Conservation (phyloP, 2,329 filamentous ascomycete genomes). For the Endothia cerciana region DNA sequence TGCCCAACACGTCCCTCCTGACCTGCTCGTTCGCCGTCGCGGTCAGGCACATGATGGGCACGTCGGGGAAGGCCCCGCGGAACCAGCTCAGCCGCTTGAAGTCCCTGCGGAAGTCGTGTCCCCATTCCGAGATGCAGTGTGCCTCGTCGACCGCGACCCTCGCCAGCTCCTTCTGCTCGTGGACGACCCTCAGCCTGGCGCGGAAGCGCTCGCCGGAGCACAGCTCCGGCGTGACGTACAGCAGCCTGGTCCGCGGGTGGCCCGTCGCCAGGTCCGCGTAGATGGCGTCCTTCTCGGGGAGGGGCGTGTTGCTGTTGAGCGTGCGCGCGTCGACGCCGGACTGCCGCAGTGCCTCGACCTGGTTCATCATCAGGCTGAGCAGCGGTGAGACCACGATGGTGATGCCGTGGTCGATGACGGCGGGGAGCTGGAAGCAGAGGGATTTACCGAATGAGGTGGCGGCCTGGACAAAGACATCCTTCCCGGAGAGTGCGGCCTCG, state of each 20-base stretch:
- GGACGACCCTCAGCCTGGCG: slow-evolving; percentile 70
- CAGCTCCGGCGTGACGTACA: slow-evolving; percentile 93
- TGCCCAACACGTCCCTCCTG: slow-evolving; percentile 78
- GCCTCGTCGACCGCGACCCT: slow-evolving; percentile 92
- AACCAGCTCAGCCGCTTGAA: slow-evolving; percentile 90
- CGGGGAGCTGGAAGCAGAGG: slow-evolving; percentile 89
- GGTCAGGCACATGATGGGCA: slow-evolving; percentile 91
- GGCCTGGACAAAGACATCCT: slow-evolving; percentile 93
- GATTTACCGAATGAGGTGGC: slow-evolving; percentile 92
- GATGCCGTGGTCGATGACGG: slow-evolving; percentile 84
- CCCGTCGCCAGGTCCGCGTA: slow-evolving; percentile 84
- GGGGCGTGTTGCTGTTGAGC: slow-evolving; percentile 81
- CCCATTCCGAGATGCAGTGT: slow-evolving; percentile 98
- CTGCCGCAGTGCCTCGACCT: slow-evolving; percentile 78
- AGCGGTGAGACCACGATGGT: slow-evolving; percentile 90
- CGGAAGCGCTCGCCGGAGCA: slow-evolving; percentile 81
- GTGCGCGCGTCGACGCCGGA: slow-evolving; percentile 80
- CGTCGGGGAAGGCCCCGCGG: slow-evolving; percentile 76
- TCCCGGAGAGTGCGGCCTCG: slow-evolving; percentile 73
- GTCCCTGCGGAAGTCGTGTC: slow-evolving; percentile 92
- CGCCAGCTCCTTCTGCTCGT: slow-evolving; percentile 82
- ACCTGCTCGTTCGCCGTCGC: slow-evolving; percentile 86
- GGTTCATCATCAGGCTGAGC: slow-evolving; percentile 92
- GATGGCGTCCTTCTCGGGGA: slow-evolving; percentile 67
- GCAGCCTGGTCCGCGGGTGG: slow-evolving; percentile 78